Conservation (phyloP, 2,329 filamentous ascomycete species). For the Colletotrichum sp. region DNA sequence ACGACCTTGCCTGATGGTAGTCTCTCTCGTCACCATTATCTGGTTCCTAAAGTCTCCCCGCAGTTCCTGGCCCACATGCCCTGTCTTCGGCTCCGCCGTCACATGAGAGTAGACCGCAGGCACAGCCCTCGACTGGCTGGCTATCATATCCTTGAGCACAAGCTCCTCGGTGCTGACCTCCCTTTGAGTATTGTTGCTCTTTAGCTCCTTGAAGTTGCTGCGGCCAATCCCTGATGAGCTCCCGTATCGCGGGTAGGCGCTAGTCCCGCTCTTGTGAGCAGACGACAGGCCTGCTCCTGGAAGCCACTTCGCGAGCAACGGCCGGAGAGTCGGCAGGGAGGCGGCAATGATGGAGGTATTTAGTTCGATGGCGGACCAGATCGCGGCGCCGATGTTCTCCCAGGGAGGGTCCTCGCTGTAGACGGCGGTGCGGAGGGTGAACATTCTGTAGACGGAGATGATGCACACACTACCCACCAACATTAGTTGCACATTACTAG, state of each 20-base stretch:
- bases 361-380: conserved; percentile 36
- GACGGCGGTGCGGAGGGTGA: conserved; percentile 32
- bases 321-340: conserved; percentile 33
- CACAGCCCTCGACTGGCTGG: background rate
- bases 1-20: background rate
- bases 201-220: conserved; percentile 11
- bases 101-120: conserved; percentile 1
- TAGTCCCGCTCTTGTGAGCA: conserved; percentile 8
- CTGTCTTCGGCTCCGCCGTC: background rate
- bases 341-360: conserved; percentile 34
- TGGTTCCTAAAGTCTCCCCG: background rate
- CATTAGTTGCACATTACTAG: background rate
- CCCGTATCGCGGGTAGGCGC: conserved; percentile 23
- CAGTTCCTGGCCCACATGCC: background rate
- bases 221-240: conserved; percentile 1
- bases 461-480: conserved; percentile 30
- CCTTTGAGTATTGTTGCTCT: background rate
- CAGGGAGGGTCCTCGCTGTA: conserved; percentile 32
- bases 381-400: conserved; percentile 33
- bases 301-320: conserved; percentile 28
- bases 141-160: conserved; percentile 24
- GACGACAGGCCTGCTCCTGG: conserved; percentile 25
- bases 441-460: conserved; percentile 36
- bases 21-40: background rate
- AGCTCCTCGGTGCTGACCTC: conserved; percentile 29